phyloP scores from a whole-genome alignment of 2,329 filamentous ascomycete species.

The Xylariaceae sp. region DNA sequence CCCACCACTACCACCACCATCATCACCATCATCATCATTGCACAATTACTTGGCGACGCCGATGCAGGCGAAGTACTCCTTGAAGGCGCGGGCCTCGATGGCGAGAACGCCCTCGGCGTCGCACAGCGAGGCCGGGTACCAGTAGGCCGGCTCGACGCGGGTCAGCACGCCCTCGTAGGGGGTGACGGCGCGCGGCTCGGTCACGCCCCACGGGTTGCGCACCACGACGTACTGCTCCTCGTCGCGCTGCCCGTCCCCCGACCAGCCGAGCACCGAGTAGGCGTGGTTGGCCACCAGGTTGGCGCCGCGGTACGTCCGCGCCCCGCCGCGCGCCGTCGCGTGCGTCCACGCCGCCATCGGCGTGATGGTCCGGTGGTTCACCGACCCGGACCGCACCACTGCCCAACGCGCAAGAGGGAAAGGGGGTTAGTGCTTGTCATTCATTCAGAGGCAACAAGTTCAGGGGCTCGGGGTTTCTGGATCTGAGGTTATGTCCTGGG shows the following conservation, averaged over 20 bases:
- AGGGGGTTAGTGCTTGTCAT: too few species aligned
- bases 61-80: constrained; percentile 28
- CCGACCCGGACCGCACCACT: constrained; percentile 31
- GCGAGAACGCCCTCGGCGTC: constrained; percentile 30
- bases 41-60: constrained; percentile 21
- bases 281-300: constrained; percentile 38
- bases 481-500: too few species aligned
- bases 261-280: constrained; percentile 34
- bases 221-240: constrained; percentile 33
- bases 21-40: too few species aligned
- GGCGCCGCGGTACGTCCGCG: constrained; percentile 26
- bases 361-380: constrained; percentile 36
- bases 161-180: constrained; percentile 32
- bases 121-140: constrained; percentile 29
- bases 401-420: too few species aligned
- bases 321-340: constrained; percentile 1
- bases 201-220: constrained; percentile 37
- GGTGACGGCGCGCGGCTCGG: constrained; percentile 32
- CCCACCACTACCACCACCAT: too few species aligned
- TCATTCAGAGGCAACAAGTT: too few species aligned
- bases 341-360: constrained; percentile 33
- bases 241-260: constrained; percentile 23
- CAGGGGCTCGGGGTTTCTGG: too few species aligned
- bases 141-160: constrained; percentile 28
- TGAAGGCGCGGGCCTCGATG: constrained; percentile 28